A percentile compares a stretch with the other conserved stretches of the same genome.
Evolutionary conservation across 257 asterid species (phyloP).

Genomic region (Ajuga chamaepitys): DNA sequence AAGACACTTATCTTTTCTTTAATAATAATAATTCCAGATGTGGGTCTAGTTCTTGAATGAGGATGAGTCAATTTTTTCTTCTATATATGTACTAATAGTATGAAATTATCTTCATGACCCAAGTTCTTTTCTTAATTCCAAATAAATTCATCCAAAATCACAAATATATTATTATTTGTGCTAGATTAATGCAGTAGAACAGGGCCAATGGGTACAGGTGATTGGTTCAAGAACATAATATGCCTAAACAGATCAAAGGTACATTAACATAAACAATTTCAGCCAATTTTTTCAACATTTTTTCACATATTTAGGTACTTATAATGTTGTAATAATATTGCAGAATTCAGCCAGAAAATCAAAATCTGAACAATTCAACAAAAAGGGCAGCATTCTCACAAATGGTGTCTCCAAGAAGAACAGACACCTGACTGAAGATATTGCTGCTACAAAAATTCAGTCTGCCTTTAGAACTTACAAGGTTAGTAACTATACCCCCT

Average conservation of each 20-base stretch:
- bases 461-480: slow-evolving; percentile 39
- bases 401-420: slow-evolving; percentile 25
- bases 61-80: neutral
- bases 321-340: neutral
- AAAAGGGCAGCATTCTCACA: slow-evolving; percentile 9
- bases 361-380: neutral
- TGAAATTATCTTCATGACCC: neutral
- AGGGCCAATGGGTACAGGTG: slow-evolving; percentile 40
- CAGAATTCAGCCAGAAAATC: slow-evolving; percentile 11
- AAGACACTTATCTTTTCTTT: no score
- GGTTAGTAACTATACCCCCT: slow-evolving; percentile 21
- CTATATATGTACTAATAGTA: neutral
- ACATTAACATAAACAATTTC: slow-evolving; percentile 10
- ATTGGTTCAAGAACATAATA: slow-evolving; percentile 42
- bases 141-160: no score
- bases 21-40: neutral
- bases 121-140: neutral
- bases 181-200: neutral
- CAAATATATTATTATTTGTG: neutral
- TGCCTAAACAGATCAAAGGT: slow-evolving; percentile 34
- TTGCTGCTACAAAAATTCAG: slow-evolving; percentile 54
- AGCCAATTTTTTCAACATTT: neutral
- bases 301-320: neutral
- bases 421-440: slow-evolving; percentile 16
- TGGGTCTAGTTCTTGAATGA: neutral